Conservation (phyloP, 768 basidiomycete species). For the Rhizopogon roseolus region DNA sequence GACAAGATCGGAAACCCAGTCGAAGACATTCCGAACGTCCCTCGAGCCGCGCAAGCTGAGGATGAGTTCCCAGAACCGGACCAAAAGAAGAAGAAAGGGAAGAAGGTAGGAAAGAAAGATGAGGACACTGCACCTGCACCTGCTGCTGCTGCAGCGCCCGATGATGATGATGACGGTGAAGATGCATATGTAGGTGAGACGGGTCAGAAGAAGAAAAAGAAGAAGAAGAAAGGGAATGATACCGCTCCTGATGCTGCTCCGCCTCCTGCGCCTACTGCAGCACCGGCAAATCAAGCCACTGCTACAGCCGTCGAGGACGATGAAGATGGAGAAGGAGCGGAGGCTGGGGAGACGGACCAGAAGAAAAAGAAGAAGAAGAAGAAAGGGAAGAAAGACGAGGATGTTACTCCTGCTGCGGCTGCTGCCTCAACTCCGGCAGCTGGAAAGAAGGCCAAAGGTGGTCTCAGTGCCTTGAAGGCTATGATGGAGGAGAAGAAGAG, state of each 20-base stretch:
- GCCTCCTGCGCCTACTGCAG: slow-evolving; percentile 27
- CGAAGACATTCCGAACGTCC: slow-evolving; percentile 40
- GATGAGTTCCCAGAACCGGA: slow-evolving; percentile 5
- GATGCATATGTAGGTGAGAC: slow-evolving; percentile 43
- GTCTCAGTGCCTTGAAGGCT: slow-evolving; percentile 79
- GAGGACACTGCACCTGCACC: slow-evolving; percentile 36
- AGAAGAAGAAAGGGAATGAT: slow-evolving; percentile 73
- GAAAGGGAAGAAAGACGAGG: slow-evolving; percentile 71
- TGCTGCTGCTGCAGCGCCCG: slow-evolving; percentile 22
- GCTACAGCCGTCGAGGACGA: slow-evolving; percentile 43
- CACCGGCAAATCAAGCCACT: slow-evolving; percentile 17
- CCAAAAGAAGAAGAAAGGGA: slow-evolving; percentile 33
- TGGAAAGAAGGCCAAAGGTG: slow-evolving; percentile 66
- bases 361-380: slow-evolving; percentile 83
- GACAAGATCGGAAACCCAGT: slow-evolving; percentile 32
- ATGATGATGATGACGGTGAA: slow-evolving; percentile 39
- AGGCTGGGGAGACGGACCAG: slow-evolving; percentile 39
- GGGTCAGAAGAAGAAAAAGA: slow-evolving; percentile 72
- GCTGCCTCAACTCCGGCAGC: slow-evolving; percentile 31
- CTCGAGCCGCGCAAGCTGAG: slow-evolving; percentile 36
- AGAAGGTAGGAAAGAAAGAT: slow-evolving; percentile 59
- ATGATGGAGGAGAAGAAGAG: slow-evolving; percentile 91
- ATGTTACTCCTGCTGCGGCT: slow-evolving; percentile 58
- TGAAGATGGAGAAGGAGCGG: slow-evolving; percentile 66
- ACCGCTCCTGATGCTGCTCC: slow-evolving; percentile 47